A percentile compares a stretch with the other conserved stretches of the same genome.
These are phyloP conservation scores for Candida suzukii DNA, from an alignment of 805 yeast genomes.

Conservation along the genomic window DNA sequence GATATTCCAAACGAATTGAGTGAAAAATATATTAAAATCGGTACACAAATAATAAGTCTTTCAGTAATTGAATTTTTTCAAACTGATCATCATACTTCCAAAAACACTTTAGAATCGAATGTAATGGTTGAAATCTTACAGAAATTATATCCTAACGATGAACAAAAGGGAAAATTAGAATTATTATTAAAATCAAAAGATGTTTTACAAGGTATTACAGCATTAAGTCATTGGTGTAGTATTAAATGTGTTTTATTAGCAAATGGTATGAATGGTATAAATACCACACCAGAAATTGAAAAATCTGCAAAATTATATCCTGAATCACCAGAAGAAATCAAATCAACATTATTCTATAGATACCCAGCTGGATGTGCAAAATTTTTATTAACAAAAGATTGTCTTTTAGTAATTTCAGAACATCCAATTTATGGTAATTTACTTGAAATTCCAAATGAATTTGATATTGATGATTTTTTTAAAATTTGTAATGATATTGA, in stretches of 20 bases:
- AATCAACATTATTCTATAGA: slow-evolving; percentile 32
- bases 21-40: slow-evolving; percentile 30
- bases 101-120: slow-evolving; percentile 37
- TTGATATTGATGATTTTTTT: slow-evolving; percentile 26
- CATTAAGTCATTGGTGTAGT: slow-evolving; percentile 50
- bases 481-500: slow-evolving; percentile 39
- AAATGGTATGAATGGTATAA: slow-evolving; percentile 31
- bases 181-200: background rate
- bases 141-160: slow-evolving; percentile 21
- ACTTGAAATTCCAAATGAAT: slow-evolving; percentile 28
- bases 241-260: slow-evolving; percentile 39
- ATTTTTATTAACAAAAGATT: slow-evolving; percentile 33
- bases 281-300: slow-evolving; percentile 27
- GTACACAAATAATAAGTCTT: slow-evolving; percentile 35
- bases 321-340: slow-evolving; percentile 31
- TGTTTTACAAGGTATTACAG: slow-evolving; percentile 32
- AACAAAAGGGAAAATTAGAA: background rate
- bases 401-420: slow-evolving; percentile 28
- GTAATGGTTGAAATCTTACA: slow-evolving; percentile 29
- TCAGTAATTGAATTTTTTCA: slow-evolving; percentile 46
- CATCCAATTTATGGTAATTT: slow-evolving; percentile 30
- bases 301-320: slow-evolving; percentile 25
- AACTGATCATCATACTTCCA: slow-evolving; percentile 42
- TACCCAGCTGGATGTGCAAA: slow-evolving; percentile 51
- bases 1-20: slow-evolving; percentile 18